Conservation (phyloP, 805 yeast species). For the Cyberlindnera xylosilytica region DNA sequence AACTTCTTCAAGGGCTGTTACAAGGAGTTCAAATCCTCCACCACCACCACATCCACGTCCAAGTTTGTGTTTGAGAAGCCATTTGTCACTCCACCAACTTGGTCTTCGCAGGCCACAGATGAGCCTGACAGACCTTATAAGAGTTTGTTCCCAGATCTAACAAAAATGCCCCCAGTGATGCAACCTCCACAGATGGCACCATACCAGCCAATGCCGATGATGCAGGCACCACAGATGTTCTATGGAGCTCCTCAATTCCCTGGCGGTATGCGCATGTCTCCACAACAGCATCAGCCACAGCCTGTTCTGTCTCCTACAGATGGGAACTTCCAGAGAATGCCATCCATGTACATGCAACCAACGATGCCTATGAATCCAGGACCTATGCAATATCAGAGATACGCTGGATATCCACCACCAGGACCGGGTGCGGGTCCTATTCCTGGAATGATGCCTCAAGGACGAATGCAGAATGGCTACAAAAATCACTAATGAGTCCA, state of each 20-base stretch:
- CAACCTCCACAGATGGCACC: conserved; percentile 12
- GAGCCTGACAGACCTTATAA: conserved; percentile 52
- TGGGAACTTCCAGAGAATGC: conserved; percentile 12
- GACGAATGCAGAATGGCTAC: conserved; percentile 9
- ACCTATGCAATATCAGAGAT: conserved; percentile 13
- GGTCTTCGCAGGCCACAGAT: no score
- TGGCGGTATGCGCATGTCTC: conserved; percentile 16
- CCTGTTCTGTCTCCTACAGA: conserved; percentile 12
- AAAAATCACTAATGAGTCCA: conserved; percentile 4
- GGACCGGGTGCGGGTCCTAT: conserved; percentile 8
- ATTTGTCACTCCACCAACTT: conserved; percentile 72
- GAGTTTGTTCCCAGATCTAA: conserved; percentile 43
- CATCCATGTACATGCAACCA: conserved; percentile 16
- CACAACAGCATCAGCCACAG: conserved; percentile 14
- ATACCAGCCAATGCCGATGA: conserved; percentile 19
- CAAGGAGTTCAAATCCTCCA: conserved; percentile 22
- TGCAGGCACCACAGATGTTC: conserved; percentile 19
- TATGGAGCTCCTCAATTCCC: conserved; percentile 14
- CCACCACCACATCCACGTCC: conserved; percentile 25
- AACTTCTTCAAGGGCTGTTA: conserved; percentile 28
- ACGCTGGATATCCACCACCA: conserved; percentile 9
- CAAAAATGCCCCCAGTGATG: conserved; percentile 14
- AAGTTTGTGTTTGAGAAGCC: conserved; percentile 55
- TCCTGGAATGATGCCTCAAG: conserved; percentile 13
- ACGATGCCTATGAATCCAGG: conserved; percentile 10